Conservation (phyloP, 768 basidiomycete species). For the Mrakia gelida region DNA sequence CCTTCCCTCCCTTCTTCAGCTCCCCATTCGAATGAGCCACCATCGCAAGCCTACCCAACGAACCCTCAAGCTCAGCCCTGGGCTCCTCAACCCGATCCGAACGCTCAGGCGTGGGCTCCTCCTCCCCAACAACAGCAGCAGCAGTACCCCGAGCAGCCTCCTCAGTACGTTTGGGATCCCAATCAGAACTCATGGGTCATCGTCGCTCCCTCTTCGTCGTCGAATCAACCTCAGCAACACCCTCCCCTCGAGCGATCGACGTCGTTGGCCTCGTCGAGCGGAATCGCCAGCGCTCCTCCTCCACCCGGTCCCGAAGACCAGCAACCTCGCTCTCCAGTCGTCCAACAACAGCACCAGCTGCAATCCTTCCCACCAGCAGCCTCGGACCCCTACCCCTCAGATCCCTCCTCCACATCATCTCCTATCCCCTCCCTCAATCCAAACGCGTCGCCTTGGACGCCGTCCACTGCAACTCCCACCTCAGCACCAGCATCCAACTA, state of each 20-base stretch:
- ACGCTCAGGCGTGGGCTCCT: background rate
- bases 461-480: background rate
- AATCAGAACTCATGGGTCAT: background rate
- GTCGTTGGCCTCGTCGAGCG: background rate
- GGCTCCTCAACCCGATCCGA: constrained; percentile 3
- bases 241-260: background rate
- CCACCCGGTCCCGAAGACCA: background rate
- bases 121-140: background rate
- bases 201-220: no score
- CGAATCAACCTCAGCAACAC: background rate
- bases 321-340: background rate
- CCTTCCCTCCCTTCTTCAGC: background rate
- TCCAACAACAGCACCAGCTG: background rate
- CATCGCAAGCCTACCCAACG: background rate
- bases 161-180: constrained; percentile 4
- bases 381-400: background rate
- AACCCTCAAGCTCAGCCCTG: background rate
- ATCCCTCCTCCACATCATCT: background rate
- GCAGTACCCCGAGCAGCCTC: background rate
- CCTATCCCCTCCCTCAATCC: background rate
- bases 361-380: background rate
- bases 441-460: background rate
- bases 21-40: background rate
- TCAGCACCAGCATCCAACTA: background rate
- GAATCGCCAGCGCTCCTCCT: constrained; percentile 3